Percentiles rank a stretch among this genome's conserved stretches.
Conservation (phyloP, 768 basidiomycete genomes). For the Mrakia frigida region DNA sequence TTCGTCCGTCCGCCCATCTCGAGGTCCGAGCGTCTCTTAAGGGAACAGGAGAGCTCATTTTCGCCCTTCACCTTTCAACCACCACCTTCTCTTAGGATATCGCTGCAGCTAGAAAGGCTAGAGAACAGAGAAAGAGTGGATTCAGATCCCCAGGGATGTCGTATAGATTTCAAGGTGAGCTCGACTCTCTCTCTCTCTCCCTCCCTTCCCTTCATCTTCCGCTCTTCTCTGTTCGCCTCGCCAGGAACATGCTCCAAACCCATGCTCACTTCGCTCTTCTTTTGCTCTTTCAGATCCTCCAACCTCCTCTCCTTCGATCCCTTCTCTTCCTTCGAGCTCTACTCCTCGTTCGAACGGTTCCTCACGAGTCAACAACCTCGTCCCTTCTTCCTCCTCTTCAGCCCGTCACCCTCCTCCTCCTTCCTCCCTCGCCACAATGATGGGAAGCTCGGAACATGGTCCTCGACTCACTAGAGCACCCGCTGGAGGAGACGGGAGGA, state of each 20-base stretch:
- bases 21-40: not conserved
- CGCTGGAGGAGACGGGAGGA: not conserved
- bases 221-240: not conserved
- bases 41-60: not conserved
- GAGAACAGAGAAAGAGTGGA: not conserved
- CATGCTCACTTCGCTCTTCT: not conserved
- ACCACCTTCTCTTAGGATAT: not conserved
- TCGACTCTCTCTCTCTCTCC: not conserved
- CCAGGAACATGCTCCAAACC: not conserved
- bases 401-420: not conserved
- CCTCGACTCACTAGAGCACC: not conserved
- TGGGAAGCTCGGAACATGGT: not conserved
- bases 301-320: not conserved
- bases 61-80: not conserved
- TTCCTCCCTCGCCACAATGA: slow-evolving; percentile 9
- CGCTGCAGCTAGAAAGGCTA: not conserved
- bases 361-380: not conserved
- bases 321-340: not conserved
- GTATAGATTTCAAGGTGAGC: not conserved
- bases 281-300: not conserved
- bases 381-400: not conserved
- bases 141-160: not conserved
- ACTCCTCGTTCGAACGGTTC: not conserved
- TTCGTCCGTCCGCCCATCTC: not conserved
- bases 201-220: not conserved